Percentiles rank a stretch among this genome's conserved stretches.
Conservation (phyloP, 306 rosid genomes). For the Quercus ilex region DNA sequence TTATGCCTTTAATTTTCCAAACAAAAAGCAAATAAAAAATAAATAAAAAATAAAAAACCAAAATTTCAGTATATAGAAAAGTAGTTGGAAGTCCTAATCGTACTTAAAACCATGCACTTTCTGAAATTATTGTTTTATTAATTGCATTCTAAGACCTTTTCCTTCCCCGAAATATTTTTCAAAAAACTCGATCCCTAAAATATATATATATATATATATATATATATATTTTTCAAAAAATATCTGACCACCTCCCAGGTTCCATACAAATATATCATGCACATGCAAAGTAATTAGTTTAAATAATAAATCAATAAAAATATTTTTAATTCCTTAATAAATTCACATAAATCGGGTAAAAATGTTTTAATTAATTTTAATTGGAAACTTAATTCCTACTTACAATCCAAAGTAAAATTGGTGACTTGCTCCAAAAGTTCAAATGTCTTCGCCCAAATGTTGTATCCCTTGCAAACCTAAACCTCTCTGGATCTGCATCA, state of each 20-base stretch:
- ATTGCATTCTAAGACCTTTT: too few relatives aligned
- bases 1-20: neutral
- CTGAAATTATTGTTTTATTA: too few relatives aligned
- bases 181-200: too few relatives aligned
- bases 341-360: neutral
- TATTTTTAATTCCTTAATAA: neutral
- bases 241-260: too few relatives aligned
- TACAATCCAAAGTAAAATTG: slow-evolving; percentile 62
- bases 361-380: neutral
- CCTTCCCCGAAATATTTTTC: too few relatives aligned
- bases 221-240: too few relatives aligned
- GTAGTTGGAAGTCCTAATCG: neutral
- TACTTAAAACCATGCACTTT: neutral
- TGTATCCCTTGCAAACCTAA: slow-evolving; percentile 85
- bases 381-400: slow-evolving; percentile 2
- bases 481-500: slow-evolving; percentile 71
- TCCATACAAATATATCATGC: neutral
- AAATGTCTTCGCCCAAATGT: slow-evolving; percentile 82
- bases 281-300: neutral
- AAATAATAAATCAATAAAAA: neutral
- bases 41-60: too few relatives aligned
- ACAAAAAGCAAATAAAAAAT: too few relatives aligned
- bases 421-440: slow-evolving; percentile 52
- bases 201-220: too few relatives aligned
- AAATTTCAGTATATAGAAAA: neutral